phyloP scores from a whole-genome alignment of 768 basidiomycete genomes.

The Xerocomus spinulosus region DNA sequence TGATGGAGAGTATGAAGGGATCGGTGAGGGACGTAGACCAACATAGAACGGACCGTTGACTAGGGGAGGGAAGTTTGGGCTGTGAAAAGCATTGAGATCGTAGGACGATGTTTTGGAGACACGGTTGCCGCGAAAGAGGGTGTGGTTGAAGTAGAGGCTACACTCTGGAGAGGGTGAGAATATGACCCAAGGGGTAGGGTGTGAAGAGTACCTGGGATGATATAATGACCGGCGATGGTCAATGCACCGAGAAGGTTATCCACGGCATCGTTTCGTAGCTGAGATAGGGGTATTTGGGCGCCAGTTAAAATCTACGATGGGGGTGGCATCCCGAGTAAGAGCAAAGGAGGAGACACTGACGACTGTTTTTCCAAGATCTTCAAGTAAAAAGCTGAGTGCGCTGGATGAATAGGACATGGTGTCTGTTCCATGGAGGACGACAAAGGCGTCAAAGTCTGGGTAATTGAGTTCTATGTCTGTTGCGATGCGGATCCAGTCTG shows the following conservation, averaged over 20 bases:
- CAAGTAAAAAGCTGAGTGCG: constrained; percentile 84
- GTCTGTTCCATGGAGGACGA: constrained; percentile 87
- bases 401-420: constrained; percentile 90
- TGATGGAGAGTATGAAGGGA: background rate
- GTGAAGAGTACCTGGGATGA: constrained; percentile 68
- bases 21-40: background rate
- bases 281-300: constrained; percentile 89
- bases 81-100: constrained; percentile 78
- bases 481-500: constrained; percentile 89
- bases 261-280: constrained; percentile 89
- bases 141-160: constrained; percentile 87
- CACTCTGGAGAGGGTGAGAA: constrained; percentile 50
- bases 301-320: constrained; percentile 94
- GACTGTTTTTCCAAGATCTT: constrained; percentile 90
- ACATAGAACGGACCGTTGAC: constrained; percentile 55
- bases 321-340: too few relatives aligned
- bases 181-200: background rate
- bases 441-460: constrained; percentile 78
- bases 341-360: constrained; percentile 43
- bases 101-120: constrained; percentile 80
- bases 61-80: constrained; percentile 78
- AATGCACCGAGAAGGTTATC: constrained; percentile 90
- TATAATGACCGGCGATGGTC: constrained; percentile 84
- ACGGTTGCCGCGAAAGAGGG: constrained; percentile 79
- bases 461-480: constrained; percentile 94